A percentile compares a stretch with the other conserved stretches of the same genome.
These are phyloP conservation scores for Prunus davidiana DNA, from an alignment of 306 rosid species.

Conservation along the genomic window DNA sequence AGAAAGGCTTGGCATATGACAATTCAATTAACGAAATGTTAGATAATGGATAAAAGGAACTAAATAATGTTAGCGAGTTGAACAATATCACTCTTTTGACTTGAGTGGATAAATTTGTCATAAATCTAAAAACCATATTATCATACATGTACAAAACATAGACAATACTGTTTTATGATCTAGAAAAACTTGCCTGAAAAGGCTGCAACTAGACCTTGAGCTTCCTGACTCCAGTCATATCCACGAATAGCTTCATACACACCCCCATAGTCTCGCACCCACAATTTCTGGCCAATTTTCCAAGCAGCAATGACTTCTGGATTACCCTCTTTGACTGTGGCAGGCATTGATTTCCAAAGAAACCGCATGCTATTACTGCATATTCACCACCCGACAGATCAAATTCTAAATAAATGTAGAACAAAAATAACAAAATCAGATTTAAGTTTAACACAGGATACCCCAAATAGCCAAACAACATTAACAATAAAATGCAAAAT, in stretches of 20 bases:
- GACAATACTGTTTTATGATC: neutral
- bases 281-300: slow-evolving; percentile 76
- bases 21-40: too few species aligned
- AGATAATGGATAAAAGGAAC: neutral
- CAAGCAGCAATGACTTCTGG: slow-evolving; percentile 73
- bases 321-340: slow-evolving; percentile 58
- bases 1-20: neutral
- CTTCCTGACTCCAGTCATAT: slow-evolving; percentile 76
- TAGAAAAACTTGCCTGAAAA: slow-evolving; percentile 70
- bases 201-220: slow-evolving; percentile 61
- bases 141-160: neutral
- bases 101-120: neutral
- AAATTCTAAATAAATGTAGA: slow-evolving; percentile 10
- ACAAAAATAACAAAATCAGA: neutral
- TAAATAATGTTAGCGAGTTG: neutral
- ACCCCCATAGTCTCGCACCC: slow-evolving; percentile 66
- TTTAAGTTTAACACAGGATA: neutral
- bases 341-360: slow-evolving; percentile 83
- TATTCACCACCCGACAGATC: slow-evolving; percentile 26
- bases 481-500: neutral
- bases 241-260: slow-evolving; percentile 69
- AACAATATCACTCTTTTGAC: neutral
- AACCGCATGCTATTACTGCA: slow-evolving; percentile 88
- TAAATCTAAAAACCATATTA: neutral
- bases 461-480: neutral